Evolutionary conservation across 176 grass and related monocot genomes (phyloP), one percentile per base, ranked within the genome.

Genomic region (Oryza coarctata): DNA sequence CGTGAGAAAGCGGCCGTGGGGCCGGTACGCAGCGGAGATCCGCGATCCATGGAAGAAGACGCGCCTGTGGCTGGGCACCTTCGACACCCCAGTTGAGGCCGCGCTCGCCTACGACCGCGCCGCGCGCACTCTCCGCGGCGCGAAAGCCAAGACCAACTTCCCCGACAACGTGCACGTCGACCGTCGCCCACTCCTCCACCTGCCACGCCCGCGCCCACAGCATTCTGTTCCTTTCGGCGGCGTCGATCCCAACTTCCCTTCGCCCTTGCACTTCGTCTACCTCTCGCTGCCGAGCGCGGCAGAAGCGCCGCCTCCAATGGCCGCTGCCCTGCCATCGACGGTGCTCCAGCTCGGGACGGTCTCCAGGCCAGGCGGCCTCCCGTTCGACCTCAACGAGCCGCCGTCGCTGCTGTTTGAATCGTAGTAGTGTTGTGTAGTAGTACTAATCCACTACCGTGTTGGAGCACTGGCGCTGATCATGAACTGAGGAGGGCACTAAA

Each of bases 1-100:
- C 18, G 92, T 97, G 76, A 74, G 94, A 65, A 97, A 91, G 90
- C 77, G 94, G 78, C 94, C 94, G 40, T 97, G 94, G 94, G 92
- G 92, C 0, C 52, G 90, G 70, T 97, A 92, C 60, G 94, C 92
- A 25, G 90, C 92, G 1, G 94, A 97, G 94, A 97, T 97, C 82
- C 83, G 94, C 1, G 94, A 97, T 47, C 92, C 94, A n/a, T 94
- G 94, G 88, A 97, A 97, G 92, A 97, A 97, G 80, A 94, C 90
- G 33, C 86, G 92, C 38, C 90, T 92, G 14, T 97, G 94, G 94
- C 94, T 97, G 0, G 94, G 94, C 36, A 97, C 94, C 40, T 97
- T 94, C 78, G 92, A 94, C 81, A 97, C 88, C 15, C 92, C 94
- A 22, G 92, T 90, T 4, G 90, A 94, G 69, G 94, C 94, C 7